phyloP scores from a whole-genome alignment of 2,329 filamentous ascomycete genomes.

The Colletotrichum agaves region DNA sequence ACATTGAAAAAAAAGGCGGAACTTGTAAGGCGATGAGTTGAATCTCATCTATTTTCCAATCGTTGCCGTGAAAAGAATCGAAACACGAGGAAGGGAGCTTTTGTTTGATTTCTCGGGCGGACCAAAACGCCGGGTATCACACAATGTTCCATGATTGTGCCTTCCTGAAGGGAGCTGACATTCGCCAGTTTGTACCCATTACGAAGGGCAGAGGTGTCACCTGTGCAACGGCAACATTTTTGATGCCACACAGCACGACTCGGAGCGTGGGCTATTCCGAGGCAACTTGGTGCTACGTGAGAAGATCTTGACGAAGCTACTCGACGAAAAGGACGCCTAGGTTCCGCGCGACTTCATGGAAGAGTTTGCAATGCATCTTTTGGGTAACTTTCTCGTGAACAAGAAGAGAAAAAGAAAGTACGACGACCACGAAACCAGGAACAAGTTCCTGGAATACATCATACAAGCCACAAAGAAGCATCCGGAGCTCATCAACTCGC shows the following conservation, averaged over 20 bases:
- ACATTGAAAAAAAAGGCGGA: neutral
- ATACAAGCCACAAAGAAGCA: neutral
- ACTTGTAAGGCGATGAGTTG: no score
- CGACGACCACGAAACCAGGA: conserved; percentile 21
- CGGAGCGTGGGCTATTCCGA: neutral
- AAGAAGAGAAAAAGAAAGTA: conserved; percentile 20
- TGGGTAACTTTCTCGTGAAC: conserved; percentile 35
- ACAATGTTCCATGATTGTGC: no score
- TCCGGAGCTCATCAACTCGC: neutral
- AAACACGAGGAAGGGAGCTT: no score
- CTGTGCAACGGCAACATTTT: no score
- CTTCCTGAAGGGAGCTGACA: no score
- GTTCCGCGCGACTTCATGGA: conserved; percentile 39
- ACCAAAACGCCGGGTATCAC: no score
- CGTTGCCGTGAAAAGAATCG: no score
- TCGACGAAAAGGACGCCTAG: neutral
- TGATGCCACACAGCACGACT: no score
- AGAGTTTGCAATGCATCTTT: conserved; percentile 39
- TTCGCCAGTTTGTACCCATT: no score
- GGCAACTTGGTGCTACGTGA: conserved; percentile 6
- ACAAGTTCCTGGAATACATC: conserved; percentile 38
- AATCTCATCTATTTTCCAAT: no score
- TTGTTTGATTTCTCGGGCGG: no score
- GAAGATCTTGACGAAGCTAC: neutral
- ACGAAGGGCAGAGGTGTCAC: no score